These are phyloP conservation scores for Ramaria sp. DNA, from an alignment of 768 basidiomycete genomes.

Conservation along the genomic window DNA sequence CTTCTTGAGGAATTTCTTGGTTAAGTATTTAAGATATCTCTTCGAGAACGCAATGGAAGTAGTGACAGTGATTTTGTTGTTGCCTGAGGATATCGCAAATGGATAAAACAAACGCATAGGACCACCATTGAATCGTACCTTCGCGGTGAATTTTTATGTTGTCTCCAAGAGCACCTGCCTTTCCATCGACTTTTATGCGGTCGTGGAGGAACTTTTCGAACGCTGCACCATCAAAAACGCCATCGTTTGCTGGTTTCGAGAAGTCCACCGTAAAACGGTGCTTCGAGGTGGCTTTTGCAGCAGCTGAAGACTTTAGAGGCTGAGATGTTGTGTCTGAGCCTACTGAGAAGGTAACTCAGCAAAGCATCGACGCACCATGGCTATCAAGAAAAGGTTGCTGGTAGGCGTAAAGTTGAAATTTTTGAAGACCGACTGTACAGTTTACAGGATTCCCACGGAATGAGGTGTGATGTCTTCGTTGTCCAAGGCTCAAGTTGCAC, in stretches of 20 bases:
- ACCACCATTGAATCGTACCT: slow-evolving; percentile 41
- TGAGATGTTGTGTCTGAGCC: slow-evolving; percentile 45
- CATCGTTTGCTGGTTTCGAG: slow-evolving; percentile 65
- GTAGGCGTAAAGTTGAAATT: not conserved
- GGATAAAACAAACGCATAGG: not conserved
- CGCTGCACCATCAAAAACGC: slow-evolving; percentile 49
- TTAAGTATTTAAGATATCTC: slow-evolving; percentile 96
- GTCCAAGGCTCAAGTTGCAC: slow-evolving; percentile 48
- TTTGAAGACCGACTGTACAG: slow-evolving; percentile 7
- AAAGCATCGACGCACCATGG: slow-evolving; percentile 77
- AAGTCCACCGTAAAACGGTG: slow-evolving; percentile 82
- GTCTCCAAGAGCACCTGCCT: slow-evolving; percentile 87
- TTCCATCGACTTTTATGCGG: slow-evolving; percentile 88
- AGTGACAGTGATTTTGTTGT: slow-evolving; percentile 74
- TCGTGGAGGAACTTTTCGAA: slow-evolving; percentile 89
- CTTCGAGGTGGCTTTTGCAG: slow-evolving; percentile 44
- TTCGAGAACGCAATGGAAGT: slow-evolving; percentile 90
- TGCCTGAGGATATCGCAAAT: slow-evolving; percentile 31
- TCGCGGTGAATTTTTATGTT: slow-evolving; percentile 79
- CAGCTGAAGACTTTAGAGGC: slow-evolving; percentile 43
- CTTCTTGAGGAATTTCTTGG: slow-evolving; percentile 99
- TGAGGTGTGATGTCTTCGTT: slow-evolving; percentile 34
- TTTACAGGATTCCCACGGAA: slow-evolving; percentile 4
- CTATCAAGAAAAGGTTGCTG: slow-evolving; percentile 11
- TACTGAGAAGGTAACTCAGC: slow-evolving; percentile 91